Evolutionary conservation across 148 eudicot genomes (phyloP).

Genomic region (Chenopodium quinoa): DNA sequence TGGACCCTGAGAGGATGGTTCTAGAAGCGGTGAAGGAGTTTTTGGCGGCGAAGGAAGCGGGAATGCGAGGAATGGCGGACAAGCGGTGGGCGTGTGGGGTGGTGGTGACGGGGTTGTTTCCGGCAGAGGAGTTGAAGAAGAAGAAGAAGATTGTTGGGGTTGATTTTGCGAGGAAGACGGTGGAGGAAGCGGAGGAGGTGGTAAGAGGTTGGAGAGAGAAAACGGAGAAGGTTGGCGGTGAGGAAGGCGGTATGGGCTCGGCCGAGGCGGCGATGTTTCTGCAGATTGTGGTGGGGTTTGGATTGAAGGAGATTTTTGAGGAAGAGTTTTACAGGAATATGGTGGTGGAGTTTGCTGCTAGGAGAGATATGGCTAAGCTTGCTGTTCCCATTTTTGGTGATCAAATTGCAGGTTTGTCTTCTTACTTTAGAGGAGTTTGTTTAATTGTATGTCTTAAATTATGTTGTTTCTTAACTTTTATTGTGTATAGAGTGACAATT

Average conservation of each 20-base stretch:
- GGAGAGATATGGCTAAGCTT: slow-evolving; percentile 58
- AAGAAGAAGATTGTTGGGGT: slow-evolving; percentile 12
- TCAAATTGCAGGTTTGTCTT: slow-evolving; percentile 43
- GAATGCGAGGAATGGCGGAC: slow-evolving; percentile 32
- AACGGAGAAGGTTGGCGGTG: slow-evolving; percentile 24
- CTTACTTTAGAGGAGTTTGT: not conserved
- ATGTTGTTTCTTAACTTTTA: not conserved
- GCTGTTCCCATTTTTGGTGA: slow-evolving; percentile 52
- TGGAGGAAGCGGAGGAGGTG: slow-evolving; percentile 37
- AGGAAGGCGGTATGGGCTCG: slow-evolving; percentile 36
- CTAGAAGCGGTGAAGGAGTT: slow-evolving; percentile 52
- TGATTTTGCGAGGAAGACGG: slow-evolving; percentile 31
- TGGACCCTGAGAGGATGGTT: slow-evolving; percentile 46
- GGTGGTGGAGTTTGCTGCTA: slow-evolving; percentile 43
- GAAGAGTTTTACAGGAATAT: slow-evolving; percentile 46
- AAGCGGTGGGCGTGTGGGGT: slow-evolving; percentile 50
- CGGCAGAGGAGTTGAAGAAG: slow-evolving; percentile 31
- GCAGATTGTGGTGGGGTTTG: slow-evolving; percentile 57
- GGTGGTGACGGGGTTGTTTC: slow-evolving; percentile 38
- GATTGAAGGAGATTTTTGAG: slow-evolving; percentile 47
- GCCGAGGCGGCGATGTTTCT: slow-evolving; percentile 52
- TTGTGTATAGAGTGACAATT: no score
- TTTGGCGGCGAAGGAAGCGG: slow-evolving; percentile 26
- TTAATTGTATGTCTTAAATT: not conserved
- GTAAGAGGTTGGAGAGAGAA: slow-evolving; percentile 44